Evolutionary conservation across 2,329 filamentous ascomycete genomes (phyloP).

Genomic region (Arthrobotrys conoides): DNA sequence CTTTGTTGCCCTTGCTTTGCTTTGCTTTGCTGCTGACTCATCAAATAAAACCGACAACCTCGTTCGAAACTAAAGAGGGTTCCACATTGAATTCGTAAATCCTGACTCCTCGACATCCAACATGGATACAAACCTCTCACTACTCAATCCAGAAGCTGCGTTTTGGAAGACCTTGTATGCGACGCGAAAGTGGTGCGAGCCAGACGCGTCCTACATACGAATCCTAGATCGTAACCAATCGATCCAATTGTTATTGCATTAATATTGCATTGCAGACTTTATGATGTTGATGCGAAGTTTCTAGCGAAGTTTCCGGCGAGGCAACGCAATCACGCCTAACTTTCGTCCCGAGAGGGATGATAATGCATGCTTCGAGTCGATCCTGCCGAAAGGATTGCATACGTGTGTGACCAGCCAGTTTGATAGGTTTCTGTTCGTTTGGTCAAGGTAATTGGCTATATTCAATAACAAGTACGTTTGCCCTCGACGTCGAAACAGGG

Average conservation of each 20-base stretch:
- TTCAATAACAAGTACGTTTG: neutral
- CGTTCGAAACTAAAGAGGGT: constrained; percentile 9
- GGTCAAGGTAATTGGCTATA: neutral
- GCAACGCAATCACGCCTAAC: constrained; percentile 8
- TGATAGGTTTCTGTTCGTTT: neutral
- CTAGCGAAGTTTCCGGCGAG: constrained; percentile 1
- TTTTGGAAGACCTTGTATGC: constrained; percentile 23
- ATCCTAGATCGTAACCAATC: constrained; percentile 9
- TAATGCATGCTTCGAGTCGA: neutral
- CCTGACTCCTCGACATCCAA: constrained; percentile 20
- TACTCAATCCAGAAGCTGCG: constrained; percentile 23
- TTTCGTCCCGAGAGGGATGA: constrained; percentile 2
- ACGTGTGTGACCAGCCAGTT: neutral
- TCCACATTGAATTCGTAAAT: neutral
- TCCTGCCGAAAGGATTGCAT: constrained; percentile 7
- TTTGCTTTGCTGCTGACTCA: constrained; percentile 26
- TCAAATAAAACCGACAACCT: constrained; percentile 12
- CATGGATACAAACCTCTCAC: constrained; percentile 24
- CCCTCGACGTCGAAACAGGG: no score
- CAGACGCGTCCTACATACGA: constrained; percentile 32
- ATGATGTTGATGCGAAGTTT: constrained; percentile 1
- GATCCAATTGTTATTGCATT: constrained; percentile 4
- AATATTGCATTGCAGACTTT: constrained; percentile 4
- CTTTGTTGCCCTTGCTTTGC: neutral
- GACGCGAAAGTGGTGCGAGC: constrained; percentile 48